Evolutionary conservation across 768 basidiomycete genomes (phyloP).

Genomic region (Mrakia frigida): DNA sequence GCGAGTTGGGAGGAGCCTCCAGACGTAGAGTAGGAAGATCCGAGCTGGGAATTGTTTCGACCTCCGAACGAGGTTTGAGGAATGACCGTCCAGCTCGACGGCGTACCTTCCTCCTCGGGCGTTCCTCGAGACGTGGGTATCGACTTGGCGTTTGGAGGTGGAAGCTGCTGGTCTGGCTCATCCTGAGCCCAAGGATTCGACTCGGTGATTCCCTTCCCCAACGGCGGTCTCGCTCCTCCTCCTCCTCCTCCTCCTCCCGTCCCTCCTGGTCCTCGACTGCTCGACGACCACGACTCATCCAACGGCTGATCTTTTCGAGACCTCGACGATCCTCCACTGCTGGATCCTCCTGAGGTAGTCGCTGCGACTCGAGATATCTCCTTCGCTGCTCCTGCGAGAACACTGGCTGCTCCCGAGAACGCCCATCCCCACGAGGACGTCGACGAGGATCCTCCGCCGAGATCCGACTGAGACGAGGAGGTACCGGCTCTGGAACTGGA

Average conservation of each 20-base stretch:
- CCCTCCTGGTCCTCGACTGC: neutral
- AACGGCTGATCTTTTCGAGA: neutral
- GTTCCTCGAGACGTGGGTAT: neutral
- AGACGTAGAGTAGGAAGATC: neutral
- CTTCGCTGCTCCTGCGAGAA: constrained; percentile 39
- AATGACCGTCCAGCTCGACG: constrained; percentile 8
- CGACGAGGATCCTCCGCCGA: neutral
- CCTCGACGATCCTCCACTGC: neutral
- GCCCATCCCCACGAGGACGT: constrained; percentile 40
- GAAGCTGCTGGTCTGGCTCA: too few relatives aligned
- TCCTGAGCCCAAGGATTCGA: constrained; percentile 18
- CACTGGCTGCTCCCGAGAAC: constrained; percentile 40
- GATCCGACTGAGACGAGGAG: neutral
- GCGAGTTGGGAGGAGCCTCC: neutral
- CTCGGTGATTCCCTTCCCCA: neutral
- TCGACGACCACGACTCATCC: constrained; percentile 9
- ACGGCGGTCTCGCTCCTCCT: neutral
- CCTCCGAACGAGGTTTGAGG: neutral
- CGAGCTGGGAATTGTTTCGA: neutral
- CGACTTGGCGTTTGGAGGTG: neutral
- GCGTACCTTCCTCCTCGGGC: neutral
- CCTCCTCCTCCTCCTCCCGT: neutral
- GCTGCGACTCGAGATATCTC: constrained; percentile 36
- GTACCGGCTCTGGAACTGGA: neutral
- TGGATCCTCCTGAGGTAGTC: neutral